Conservation (phyloP, 805 yeast genomes). For the Schwanniomyces pseudopolymorphus region DNA sequence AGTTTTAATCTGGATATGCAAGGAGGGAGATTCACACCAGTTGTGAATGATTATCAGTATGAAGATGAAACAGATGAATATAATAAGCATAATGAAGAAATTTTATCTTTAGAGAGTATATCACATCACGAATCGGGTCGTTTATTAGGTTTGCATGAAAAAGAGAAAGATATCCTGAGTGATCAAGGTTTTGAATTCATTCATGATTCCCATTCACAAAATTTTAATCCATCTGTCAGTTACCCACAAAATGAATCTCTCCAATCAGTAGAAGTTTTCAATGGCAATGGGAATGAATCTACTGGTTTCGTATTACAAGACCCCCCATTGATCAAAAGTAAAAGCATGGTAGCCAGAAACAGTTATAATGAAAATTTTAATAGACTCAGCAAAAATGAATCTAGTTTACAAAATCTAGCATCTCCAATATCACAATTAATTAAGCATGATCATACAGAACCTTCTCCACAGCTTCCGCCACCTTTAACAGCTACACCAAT, state of each 20-base stretch:
- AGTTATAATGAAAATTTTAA: neutral
- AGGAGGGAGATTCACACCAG: neutral
- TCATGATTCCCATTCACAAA: neutral
- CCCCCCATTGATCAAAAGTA: slow-evolving; percentile 8
- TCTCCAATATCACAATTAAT: slow-evolving; percentile 20
- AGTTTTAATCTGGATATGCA: neutral
- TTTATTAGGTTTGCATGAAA: too few relatives aligned
- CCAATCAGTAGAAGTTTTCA: slow-evolving; percentile 7
- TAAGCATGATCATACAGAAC: slow-evolving; percentile 18
- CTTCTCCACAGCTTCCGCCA: slow-evolving; percentile 40
- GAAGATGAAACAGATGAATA: neutral
- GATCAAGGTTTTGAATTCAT: neutral
- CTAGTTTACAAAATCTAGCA: slow-evolving; percentile 16
- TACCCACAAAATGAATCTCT: neutral
- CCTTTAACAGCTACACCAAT: slow-evolving; percentile 25
- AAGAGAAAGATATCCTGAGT: neutral
- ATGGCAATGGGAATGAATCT: slow-evolving; percentile 4
- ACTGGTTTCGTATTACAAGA: slow-evolving; percentile 8
- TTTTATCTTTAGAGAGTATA: neutral
- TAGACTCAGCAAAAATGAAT: neutral
- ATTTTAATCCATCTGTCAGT: neutral
- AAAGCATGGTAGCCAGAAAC: neutral
- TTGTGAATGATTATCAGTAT: neutral
- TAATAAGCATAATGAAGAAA: neutral
- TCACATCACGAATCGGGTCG: neutral